phyloP scores from a whole-genome alignment of 148 eudicot species.

The Persicaria maculosa region DNA sequence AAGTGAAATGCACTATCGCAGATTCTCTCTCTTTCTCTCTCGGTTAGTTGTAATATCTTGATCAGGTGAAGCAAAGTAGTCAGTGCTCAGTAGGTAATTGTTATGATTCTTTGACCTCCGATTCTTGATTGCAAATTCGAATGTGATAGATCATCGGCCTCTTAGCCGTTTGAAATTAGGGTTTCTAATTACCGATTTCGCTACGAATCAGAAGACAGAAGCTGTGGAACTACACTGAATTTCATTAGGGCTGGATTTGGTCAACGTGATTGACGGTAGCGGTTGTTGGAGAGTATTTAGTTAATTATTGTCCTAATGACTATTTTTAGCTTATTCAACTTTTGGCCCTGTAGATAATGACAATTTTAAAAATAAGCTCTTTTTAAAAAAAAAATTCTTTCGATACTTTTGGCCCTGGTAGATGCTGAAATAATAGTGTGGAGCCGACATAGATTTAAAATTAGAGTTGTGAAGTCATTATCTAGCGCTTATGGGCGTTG shows the following conservation, averaged over 20 bases:
- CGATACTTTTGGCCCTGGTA: background rate
- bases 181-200: background rate
- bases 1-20: too few species aligned
- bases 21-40: too few species aligned
- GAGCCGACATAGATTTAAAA: background rate
- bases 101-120: too few species aligned
- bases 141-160: too few species aligned
- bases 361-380: background rate
- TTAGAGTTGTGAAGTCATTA: background rate
- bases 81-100: too few species aligned
- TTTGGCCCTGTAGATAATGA: too few species aligned
- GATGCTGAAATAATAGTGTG: background rate
- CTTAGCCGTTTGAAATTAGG: too few species aligned
- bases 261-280: background rate
- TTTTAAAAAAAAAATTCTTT: background rate
- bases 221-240: slow-evolving; percentile 2
- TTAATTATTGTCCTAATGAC: background rate
- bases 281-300: background rate
- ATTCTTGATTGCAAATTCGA: too few species aligned
- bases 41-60: too few species aligned
- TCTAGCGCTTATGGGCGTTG: slow-evolving; percentile 7
- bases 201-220: slow-evolving; percentile 1
- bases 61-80: too few species aligned
- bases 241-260: background rate
- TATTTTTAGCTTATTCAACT: background rate